phyloP scores from a whole-genome alignment of 805 yeast species.

The Candida arabinofermentans region DNA sequence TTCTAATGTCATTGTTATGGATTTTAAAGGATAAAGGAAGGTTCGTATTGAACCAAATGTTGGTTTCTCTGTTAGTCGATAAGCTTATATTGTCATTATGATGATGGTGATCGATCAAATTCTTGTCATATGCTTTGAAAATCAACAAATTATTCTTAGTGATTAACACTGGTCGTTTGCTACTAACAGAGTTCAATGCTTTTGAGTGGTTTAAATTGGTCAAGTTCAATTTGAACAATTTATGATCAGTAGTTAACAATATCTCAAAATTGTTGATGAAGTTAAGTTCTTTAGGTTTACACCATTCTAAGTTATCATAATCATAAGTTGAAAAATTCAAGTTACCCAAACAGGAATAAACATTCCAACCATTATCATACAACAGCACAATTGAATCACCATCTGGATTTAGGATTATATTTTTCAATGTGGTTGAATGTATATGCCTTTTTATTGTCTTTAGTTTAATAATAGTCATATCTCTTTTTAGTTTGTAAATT shows the following conservation, averaged over 20 bases:
- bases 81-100: constrained; percentile 13
- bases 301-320: constrained; percentile 25
- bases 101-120: constrained; percentile 35
- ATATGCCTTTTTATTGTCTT: constrained; percentile 33
- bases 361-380: constrained; percentile 42
- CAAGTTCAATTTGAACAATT: constrained; percentile 27
- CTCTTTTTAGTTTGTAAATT: constrained; percentile 35
- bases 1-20: constrained; percentile 39
- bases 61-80: constrained; percentile 34
- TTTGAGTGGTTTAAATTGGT: constrained; percentile 22
- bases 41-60: constrained; percentile 43
- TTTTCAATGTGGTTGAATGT: constrained; percentile 31
- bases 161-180: constrained; percentile 39
- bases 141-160: constrained; percentile 37
- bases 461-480: constrained; percentile 26
- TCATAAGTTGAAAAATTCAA: constrained; percentile 38
- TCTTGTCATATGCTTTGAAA: constrained; percentile 45
- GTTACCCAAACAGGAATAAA: constrained; percentile 46
- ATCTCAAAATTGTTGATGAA: constrained; percentile 32
- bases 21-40: constrained; percentile 43
- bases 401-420: constrained; percentile 23
- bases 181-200: constrained; percentile 19
- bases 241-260: constrained; percentile 27
- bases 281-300: constrained; percentile 12
- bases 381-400: constrained; percentile 26